A percentile compares a stretch with the other conserved stretches of the same genome.
phyloP scores from a whole-genome alignment of 2,329 filamentous ascomycete species.

The Fusarium austroafricanum region DNA sequence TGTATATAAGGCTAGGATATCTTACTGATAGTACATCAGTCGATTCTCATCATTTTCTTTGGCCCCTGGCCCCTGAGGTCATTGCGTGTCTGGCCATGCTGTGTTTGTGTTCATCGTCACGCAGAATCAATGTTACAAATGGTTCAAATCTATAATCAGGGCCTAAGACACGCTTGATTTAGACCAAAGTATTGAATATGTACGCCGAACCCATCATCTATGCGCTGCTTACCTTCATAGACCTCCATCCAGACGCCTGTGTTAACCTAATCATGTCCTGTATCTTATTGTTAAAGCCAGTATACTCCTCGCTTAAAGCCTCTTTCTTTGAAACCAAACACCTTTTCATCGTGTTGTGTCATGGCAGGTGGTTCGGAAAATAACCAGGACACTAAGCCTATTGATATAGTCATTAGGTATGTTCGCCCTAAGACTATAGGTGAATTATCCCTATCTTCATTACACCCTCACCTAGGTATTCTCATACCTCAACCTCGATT shows the following conservation, averaged over 20 bases:
- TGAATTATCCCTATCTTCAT: no score
- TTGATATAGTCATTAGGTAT: no score
- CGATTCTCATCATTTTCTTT: no score
- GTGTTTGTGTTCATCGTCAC: neutral
- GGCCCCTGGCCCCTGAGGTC: no score
- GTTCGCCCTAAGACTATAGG: no score
- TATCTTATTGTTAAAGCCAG: neutral
- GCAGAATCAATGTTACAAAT: no score
- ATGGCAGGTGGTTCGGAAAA: neutral
- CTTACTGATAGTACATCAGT: no score
- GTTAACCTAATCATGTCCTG: neutral
- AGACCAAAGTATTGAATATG: constrained; percentile 1
- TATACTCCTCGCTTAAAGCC: neutral
- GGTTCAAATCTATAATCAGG: neutral
- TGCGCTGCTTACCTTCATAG: constrained; percentile 1
- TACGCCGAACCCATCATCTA: constrained; percentile 7
- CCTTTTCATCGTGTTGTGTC: neutral
- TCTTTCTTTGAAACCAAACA: neutral
- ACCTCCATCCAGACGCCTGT: constrained; percentile 12
- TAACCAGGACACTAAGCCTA: no score
- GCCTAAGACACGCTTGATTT: neutral
- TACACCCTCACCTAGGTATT: no score
- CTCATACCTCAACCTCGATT: no score
- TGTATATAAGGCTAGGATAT: no score
- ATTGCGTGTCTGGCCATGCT: no score